phyloP scores from a whole-genome alignment of 495 filamentous ascomycete genomes.

The Chaetomium fimeti region DNA sequence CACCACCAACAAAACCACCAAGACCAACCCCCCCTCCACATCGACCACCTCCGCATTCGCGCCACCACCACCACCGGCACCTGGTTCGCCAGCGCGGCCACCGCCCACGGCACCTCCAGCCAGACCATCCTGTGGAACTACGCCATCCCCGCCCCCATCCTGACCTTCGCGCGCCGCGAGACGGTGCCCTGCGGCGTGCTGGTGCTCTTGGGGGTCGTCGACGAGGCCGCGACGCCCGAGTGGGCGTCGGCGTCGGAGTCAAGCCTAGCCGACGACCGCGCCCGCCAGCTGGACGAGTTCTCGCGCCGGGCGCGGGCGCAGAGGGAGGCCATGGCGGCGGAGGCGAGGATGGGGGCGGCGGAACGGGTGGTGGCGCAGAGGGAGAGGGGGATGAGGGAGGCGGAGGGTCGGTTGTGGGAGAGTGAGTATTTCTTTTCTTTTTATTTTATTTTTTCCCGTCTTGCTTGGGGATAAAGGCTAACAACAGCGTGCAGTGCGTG shows the following conservation, averaged over 20 bases:
- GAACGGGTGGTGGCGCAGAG: constrained; percentile 45
- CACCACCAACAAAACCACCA: constrained; percentile 26
- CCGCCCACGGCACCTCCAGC: constrained; percentile 52
- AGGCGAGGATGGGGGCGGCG: constrained; percentile 47
- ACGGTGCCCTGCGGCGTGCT: constrained; percentile 63
- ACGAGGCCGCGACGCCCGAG: constrained; percentile 54
- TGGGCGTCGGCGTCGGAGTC: constrained; percentile 54
- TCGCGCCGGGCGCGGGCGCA: constrained; percentile 41
- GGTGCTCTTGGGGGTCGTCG: constrained; percentile 52
- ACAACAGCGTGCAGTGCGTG: constrained; percentile 35
- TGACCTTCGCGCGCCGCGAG: constrained; percentile 51
- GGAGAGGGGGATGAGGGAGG: constrained; percentile 40
- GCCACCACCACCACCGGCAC: constrained; percentile 37
- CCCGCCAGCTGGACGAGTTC: constrained; percentile 37
- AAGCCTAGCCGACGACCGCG: constrained; percentile 40
- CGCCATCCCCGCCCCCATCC: constrained; percentile 54
- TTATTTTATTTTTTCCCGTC: not conserved
- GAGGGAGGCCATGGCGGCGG: constrained; percentile 43
- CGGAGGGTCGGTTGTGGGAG: constrained; percentile 41
- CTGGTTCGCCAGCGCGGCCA: constrained; percentile 60
- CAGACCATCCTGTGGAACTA: constrained; percentile 61
- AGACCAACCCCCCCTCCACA: constrained; percentile 39
- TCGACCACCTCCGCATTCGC: constrained; percentile 41
- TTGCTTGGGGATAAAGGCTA: not conserved
- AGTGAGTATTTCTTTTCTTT: constrained; percentile 33